Evolutionary conservation across 345 rosid species (phyloP).

Genomic region (Citrus australasica): DNA sequence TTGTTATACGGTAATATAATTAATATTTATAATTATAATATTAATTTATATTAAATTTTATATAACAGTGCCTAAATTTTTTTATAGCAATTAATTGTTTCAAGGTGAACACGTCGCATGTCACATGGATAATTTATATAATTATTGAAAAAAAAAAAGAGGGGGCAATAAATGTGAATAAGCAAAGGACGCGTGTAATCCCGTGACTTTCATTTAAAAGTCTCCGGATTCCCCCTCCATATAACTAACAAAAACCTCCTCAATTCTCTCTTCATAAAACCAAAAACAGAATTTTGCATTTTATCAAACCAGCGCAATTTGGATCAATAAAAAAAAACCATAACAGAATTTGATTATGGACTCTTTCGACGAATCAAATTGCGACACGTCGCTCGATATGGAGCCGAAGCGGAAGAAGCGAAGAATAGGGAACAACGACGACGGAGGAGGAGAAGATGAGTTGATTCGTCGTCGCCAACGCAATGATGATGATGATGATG

Average conservation of each 20-base stretch:
- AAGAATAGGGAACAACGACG: constrained; percentile 15
- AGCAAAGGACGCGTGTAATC: constrained; percentile 38
- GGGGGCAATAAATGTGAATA: constrained; percentile 27
- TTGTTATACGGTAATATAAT: fast-evolving
- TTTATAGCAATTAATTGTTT: too few relatives aligned
- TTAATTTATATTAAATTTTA: too few relatives aligned
- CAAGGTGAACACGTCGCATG: not conserved
- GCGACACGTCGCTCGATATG: constrained; percentile 21
- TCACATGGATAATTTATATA: not conserved
- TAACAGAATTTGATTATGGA: constrained; percentile 13
- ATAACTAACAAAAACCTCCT: not conserved
- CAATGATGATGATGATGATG: not conserved
- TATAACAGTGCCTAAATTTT: too few relatives aligned
- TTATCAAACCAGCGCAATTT: not conserved
- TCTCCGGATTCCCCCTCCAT: not conserved
- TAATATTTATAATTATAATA: too few relatives aligned
- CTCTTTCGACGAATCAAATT: constrained; percentile 22
- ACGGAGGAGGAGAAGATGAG: not conserved
- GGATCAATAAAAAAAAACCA: not conserved
- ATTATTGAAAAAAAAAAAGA: not conserved
- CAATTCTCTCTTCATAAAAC: not conserved
- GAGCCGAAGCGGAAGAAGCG: constrained; percentile 50
- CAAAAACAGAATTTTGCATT: not conserved
- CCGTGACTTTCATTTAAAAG: constrained; percentile 36
- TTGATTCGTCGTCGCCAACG: not conserved